These are phyloP conservation scores for Astragalus glycyphyllos DNA, from an alignment of 306 rosid species.

Conservation along the genomic window DNA sequence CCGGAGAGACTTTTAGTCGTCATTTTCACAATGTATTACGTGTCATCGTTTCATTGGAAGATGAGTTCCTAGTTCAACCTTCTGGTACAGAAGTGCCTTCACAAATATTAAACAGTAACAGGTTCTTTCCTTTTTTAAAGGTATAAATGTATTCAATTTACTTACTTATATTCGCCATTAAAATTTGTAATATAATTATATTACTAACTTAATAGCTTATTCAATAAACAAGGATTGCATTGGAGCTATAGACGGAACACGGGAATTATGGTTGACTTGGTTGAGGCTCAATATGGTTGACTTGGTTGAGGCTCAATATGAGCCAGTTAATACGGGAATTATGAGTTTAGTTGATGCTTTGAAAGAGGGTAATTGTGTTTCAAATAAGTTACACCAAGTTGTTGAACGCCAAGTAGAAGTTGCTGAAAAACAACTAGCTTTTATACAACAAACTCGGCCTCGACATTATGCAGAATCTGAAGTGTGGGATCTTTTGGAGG, in stretches of 20 bases:
- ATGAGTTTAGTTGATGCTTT: not conserved
- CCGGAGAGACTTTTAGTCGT: not conserved
- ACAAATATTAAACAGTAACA: not conserved
- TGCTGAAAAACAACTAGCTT: not conserved
- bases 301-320: not conserved
- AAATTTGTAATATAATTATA: no score
- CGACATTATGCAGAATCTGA: no score
- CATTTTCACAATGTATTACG: not conserved
- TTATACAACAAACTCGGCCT: no score
- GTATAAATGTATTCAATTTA: not conserved
- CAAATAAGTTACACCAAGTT: not conserved
- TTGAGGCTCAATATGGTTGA: not conserved
- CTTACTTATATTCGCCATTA: no score
- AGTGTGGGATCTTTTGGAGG: no score
- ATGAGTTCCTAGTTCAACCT: conserved; percentile 18
- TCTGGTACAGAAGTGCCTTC: not conserved
- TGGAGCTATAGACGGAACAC: not conserved
- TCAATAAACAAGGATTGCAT: no score
- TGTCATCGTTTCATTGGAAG: not conserved
- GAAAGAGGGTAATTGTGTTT: not conserved
- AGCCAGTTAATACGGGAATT: not conserved
- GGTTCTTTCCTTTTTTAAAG: not conserved
- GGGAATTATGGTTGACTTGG: no score
- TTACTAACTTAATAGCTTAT: not conserved
- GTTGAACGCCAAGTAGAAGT: not conserved